Conservation (phyloP, 768 basidiomycete genomes). For the Mycena vulgaris region DNA sequence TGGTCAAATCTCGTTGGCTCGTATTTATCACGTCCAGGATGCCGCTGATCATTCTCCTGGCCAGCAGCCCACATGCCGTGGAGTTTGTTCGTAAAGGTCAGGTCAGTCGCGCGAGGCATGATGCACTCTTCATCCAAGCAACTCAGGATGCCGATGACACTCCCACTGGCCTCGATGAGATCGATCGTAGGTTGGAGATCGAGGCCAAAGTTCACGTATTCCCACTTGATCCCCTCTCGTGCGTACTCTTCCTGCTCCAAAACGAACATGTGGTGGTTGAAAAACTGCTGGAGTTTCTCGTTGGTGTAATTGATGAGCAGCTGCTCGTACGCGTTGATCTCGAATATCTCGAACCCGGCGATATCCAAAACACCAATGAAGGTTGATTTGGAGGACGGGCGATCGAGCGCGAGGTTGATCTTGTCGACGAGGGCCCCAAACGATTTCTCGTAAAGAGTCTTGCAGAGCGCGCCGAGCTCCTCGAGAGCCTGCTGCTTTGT, state of each 20-base stretch:
- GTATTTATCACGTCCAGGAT: slow-evolving; percentile 89
- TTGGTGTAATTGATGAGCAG: slow-evolving; percentile 99
- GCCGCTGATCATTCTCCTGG: slow-evolving; percentile 64
- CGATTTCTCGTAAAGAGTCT: slow-evolving; percentile 97
- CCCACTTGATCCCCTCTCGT: slow-evolving; percentile 97
- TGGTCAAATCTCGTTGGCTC: slow-evolving; percentile 90
- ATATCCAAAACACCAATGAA: slow-evolving; percentile 99
- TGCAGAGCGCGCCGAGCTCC: slow-evolving; percentile 92
- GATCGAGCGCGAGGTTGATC: slow-evolving; percentile 94
- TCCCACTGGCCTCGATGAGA: slow-evolving; percentile 91
- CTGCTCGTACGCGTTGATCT: slow-evolving; percentile 96
- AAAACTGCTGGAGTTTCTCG: slow-evolving; percentile 97
- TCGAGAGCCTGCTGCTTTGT: slow-evolving; percentile 94
- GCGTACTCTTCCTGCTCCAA: slow-evolving; percentile 99
- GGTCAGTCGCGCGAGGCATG: slow-evolving; percentile 98
- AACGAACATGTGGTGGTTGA: slow-evolving; percentile 99
- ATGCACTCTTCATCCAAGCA: slow-evolving; percentile 98
- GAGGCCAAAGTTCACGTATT: slow-evolving; percentile 97
- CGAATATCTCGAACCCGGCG: slow-evolving; percentile 98
- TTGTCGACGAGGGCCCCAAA: slow-evolving; percentile 95
- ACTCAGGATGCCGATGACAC: slow-evolving; percentile 90
- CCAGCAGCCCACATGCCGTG: slow-evolving; percentile 81
- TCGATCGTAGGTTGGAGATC: slow-evolving; percentile 99
- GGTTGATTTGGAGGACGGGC: slow-evolving; percentile 91
- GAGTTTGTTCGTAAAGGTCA: slow-evolving; percentile 95